These are phyloP conservation scores for Combretum micranthum DNA, from an alignment of 345 rosid genomes.

Conservation along the genomic window DNA sequence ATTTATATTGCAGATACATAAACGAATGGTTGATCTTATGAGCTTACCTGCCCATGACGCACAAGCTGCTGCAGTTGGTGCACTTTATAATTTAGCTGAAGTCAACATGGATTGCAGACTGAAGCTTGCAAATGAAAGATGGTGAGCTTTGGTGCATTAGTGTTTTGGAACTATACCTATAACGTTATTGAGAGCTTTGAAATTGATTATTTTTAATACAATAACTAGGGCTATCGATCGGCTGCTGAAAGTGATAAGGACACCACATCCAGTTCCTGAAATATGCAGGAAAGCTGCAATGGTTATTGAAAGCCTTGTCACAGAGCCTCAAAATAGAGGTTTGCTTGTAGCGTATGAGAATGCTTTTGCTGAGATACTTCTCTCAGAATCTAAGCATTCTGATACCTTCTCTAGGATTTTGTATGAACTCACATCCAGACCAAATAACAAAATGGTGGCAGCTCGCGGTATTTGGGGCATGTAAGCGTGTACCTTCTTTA, in stretches of 20 bases:
- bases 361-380: conserved; percentile 82
- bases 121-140: conserved; percentile 96
- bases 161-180: not conserved
- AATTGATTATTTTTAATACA: not conserved
- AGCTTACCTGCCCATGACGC: conserved; percentile 75
- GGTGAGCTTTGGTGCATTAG: conserved; percentile 29
- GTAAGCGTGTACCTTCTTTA: conserved; percentile 25
- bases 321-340: conserved; percentile 87
- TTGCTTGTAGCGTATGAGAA: conserved; percentile 76
- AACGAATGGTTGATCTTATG: conserved; percentile 78
- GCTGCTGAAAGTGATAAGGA: conserved; percentile 69
- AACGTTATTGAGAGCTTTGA: not conserved
- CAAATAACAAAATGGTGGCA: conserved; percentile 74
- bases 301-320: conserved; percentile 84
- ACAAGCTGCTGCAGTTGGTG: conserved; percentile 96
- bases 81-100: conserved; percentile 90
- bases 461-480: conserved; percentile 93
- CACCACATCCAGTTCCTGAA: conserved; percentile 90
- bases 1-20: conserved; percentile 62
- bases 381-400: conserved; percentile 75
- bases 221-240: conserved; percentile 85
- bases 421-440: conserved; percentile 81
- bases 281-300: conserved; percentile 92
- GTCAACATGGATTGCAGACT: conserved; percentile 94
- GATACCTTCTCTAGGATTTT: conserved; percentile 91